Conservation (phyloP, 1,139 yeast species). For the Kurtzmaniella quercitrusa region DNA sequence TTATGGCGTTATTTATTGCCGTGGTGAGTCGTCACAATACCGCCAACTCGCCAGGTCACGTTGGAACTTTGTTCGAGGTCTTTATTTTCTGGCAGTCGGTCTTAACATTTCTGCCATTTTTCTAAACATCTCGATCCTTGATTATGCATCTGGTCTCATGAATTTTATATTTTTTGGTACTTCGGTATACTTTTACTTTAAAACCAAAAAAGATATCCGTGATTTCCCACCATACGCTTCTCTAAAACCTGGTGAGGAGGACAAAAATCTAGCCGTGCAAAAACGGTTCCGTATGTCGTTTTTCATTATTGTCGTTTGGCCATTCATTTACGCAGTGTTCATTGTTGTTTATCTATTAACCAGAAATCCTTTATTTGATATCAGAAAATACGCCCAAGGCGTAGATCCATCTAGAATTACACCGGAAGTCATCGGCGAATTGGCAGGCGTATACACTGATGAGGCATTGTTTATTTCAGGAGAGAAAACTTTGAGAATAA, state of each 20-base stretch:
- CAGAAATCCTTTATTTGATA: background rate
- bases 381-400: background rate
- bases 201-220: slow-evolving; percentile 26
- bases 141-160: background rate
- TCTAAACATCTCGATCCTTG: background rate
- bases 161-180: slow-evolving; percentile 8
- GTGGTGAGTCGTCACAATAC: slow-evolving; percentile 22
- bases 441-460: background rate
- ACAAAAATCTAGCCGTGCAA: slow-evolving; percentile 18
- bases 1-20: slow-evolving; percentile 34
- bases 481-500: background rate
- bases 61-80: slow-evolving; percentile 14
- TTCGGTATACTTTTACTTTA: slow-evolving; percentile 21
- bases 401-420: background rate
- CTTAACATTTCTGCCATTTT: slow-evolving; percentile 7
- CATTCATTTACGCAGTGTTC: slow-evolving; percentile 15
- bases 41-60: slow-evolving; percentile 23
- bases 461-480: background rate
- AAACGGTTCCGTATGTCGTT: slow-evolving; percentile 29
- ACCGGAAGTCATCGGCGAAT: background rate
- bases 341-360: background rate
- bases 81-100: slow-evolving; percentile 11
- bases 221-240: slow-evolving; percentile 28
- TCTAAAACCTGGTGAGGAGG: slow-evolving; percentile 16
- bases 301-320: slow-evolving; percentile 26